Percentiles rank a stretch among this genome's conserved stretches.
Conservation (phyloP, 345 rosid species). For the Salix exigua region DNA sequence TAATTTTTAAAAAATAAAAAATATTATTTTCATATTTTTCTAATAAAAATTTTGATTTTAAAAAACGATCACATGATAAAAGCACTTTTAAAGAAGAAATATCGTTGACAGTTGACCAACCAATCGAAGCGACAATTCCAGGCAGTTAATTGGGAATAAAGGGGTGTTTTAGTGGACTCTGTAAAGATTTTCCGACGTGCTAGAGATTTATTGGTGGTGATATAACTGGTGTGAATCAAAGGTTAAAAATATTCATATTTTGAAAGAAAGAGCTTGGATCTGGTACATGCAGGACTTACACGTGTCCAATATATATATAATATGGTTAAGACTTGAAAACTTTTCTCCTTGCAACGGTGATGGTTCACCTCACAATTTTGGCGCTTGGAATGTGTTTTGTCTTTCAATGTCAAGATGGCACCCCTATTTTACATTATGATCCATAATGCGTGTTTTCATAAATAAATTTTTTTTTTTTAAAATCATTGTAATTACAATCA, state of each 20-base stretch:
- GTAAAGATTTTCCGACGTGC: not conserved
- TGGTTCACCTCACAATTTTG: constrained; percentile 5
- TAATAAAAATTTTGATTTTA: too few species aligned
- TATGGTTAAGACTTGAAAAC: not conserved
- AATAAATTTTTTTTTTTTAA: too few species aligned
- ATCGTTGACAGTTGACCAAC: not conserved
- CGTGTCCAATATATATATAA: not conserved
- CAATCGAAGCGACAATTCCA: not conserved
- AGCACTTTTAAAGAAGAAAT: not conserved
- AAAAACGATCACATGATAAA: too few species aligned
- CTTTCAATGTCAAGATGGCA: not conserved
- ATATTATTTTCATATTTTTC: too few species aligned
- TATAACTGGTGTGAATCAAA: not conserved
- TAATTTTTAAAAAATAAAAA: too few species aligned
- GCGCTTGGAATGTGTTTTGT: not conserved
- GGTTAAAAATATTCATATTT: too few species aligned
- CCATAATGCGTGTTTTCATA: too few species aligned
- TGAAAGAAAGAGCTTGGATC: not conserved
- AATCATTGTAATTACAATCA: too few species aligned
- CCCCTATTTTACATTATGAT: too few species aligned
- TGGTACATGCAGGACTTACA: not conserved
- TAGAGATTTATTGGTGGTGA: not conserved
- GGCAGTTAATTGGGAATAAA: not conserved
- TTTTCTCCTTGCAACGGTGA: not conserved
- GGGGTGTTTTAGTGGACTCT: not conserved